Evolutionary conservation across 495 filamentous ascomycete species (phyloP), one percentile per base, ranked within the genome.

Genomic region (Penicillium fimorum): DNA sequence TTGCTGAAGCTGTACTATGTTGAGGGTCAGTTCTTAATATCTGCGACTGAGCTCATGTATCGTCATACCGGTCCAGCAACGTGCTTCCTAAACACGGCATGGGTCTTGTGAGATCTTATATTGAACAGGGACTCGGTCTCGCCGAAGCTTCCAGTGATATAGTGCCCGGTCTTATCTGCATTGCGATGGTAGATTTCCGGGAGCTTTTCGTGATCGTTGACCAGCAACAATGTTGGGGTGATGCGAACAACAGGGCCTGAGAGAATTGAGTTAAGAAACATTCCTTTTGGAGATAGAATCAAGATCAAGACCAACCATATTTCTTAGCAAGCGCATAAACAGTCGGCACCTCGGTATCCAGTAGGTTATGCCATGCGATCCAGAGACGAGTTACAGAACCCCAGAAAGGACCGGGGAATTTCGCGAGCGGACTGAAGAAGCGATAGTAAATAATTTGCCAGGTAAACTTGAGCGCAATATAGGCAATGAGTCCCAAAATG

Each of bases 351-450:
- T 80, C 75, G 6, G 74, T 76, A 40, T 68, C 70, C n/a, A 70
- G 66, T 43, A 78, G 20, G 53, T 76, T 77, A 57, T 77, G 76
- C 62, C 72, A 75, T 40, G 77, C 72, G 43, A 80, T 69, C 74
- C 78, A 82, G 3, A 84, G 66, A 32, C 76, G 63, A 20, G 81
- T 80, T 5, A 82, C 72, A 18, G 64, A 72, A 11, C 65, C 81
- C 77, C 75, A 81, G 62, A 82, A 82, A 1, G 81, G 81, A 17
- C 81, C 81, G 0, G 81, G 81, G 51, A 82, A 81, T 22, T 60
- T 60, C 2, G 70, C 59, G 2, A 84, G 65, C 6, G 80, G 79
- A 50, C 81, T 77, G 53, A 82, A 79, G 64, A 78, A 82, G 42
- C 73, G 72, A 50, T 82, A 82, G 57, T 79, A 73, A 29, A 82